These are phyloP conservation scores for Annona cherimola DNA, from an alignment of 164 flowering plant genomes.

Conservation along the genomic window DNA sequence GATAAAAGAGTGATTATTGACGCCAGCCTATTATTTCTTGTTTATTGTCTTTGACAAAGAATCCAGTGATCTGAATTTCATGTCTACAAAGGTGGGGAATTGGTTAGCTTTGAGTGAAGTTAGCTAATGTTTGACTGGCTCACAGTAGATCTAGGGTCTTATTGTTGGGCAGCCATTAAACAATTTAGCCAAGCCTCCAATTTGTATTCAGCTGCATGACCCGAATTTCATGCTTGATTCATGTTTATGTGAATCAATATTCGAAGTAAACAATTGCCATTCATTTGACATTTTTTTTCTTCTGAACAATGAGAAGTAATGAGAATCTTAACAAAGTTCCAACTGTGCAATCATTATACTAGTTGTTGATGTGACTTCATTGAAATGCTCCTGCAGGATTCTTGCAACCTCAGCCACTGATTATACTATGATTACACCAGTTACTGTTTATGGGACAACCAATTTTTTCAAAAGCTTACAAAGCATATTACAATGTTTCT, in stretches of 20 bases:
- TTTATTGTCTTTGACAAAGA: not conserved
- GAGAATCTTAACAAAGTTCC: not conserved
- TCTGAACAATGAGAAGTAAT: not conserved
- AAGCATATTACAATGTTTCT: not conserved
- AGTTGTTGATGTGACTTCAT: not conserved
- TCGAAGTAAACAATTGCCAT: not conserved
- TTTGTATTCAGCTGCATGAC: not conserved
- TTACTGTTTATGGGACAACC: not conserved
- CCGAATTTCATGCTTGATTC: not conserved
- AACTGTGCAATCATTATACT: not conserved
- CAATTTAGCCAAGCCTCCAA: not conserved
- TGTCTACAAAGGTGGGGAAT: not conserved
- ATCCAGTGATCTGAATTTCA: not conserved
- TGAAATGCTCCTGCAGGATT: not conserved
- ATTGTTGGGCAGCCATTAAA: not conserved
- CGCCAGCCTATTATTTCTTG: not conserved
- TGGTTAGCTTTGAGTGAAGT: not conserved
- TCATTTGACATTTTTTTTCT: not conserved
- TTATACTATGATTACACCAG: not conserved
- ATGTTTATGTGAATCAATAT: not conserved
- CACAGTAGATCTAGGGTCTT: not conserved
- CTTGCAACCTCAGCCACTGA: not conserved
- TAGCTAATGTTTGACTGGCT: not conserved
- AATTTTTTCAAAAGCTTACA: no score
- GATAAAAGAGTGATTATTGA: no score